A percentile compares a stretch with the other conserved stretches of the same genome.
These are phyloP conservation scores for Infundibulicybe gibba DNA, from an alignment of 768 basidiomycete species.

Conservation along the genomic window DNA sequence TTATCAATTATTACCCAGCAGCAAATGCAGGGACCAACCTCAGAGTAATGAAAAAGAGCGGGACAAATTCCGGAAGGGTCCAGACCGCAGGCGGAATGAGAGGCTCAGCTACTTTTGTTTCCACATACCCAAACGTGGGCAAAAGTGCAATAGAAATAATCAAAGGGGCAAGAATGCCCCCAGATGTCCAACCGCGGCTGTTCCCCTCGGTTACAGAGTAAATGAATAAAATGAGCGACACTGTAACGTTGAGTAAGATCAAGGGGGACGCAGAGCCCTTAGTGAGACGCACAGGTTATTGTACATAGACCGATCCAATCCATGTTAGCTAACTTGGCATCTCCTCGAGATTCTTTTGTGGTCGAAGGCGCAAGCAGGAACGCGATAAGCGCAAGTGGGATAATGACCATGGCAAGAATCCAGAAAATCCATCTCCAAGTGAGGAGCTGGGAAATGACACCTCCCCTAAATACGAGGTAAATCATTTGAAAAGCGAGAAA, in stretches of 20 bases:
- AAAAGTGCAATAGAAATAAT: conserved; percentile 35
- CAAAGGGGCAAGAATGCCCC: conserved; percentile 38
- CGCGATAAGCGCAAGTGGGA: conserved; percentile 24
- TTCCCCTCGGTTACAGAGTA: conserved; percentile 38
- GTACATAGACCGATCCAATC: conserved; percentile 15
- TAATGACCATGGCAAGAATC: conserved; percentile 33
- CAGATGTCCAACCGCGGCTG: conserved; percentile 40
- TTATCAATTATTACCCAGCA: background rate
- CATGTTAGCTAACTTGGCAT: conserved; percentile 5
- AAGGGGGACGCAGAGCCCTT: conserved; percentile 22
- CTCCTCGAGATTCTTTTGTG: conserved; percentile 16
- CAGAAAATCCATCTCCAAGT: conserved; percentile 49
- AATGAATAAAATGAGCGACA: conserved; percentile 27
- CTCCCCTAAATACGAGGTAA: conserved; percentile 29
- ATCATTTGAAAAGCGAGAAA: background rate
- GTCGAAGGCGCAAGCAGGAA: conserved; percentile 18
- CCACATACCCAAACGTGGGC: conserved; percentile 29
- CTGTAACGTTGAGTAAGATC: conserved; percentile 9
- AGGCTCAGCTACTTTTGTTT: conserved; percentile 11
- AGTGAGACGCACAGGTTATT: conserved; percentile 19
- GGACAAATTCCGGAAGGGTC: conserved; percentile 32
- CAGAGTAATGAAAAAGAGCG: conserved; percentile 22
- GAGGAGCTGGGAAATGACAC: conserved; percentile 30
- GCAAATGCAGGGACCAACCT: background rate
- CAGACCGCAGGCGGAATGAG: conserved; percentile 38